Evolutionary conservation across 2,329 filamentous ascomycete species (phyloP).

Genomic region (Neurospora sp.): DNA sequence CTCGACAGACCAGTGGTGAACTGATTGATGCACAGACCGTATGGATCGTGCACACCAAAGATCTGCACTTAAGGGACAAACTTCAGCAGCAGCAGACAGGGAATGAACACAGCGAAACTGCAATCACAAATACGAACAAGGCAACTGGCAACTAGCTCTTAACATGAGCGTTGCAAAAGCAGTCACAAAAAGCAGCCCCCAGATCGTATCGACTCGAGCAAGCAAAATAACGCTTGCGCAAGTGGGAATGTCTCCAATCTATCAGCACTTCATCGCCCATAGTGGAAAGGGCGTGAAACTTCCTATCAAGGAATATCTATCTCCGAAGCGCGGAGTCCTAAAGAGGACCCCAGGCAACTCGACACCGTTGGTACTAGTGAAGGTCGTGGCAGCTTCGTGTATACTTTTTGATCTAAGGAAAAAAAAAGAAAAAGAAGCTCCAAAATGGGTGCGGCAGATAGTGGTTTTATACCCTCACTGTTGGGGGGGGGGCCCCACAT

Average conservation of each 20-base stretch:
- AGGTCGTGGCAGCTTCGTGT: constrained; percentile 53
- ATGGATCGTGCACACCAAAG: background rate
- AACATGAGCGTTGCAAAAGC: background rate
- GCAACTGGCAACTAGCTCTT: background rate
- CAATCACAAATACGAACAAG: background rate
- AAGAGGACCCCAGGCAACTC: constrained; percentile 45
- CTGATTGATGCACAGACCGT: background rate
- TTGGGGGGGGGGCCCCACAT: background rate
- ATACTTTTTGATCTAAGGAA: constrained; percentile 52
- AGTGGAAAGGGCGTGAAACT: constrained; percentile 41
- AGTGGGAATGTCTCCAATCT: constrained; percentile 43
- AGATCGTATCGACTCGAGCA: background rate
- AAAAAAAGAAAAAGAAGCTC: constrained; percentile 26
- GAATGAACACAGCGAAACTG: background rate
- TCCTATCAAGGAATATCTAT: constrained; percentile 52
- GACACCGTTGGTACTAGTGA: constrained; percentile 49
- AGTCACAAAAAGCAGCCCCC: background rate
- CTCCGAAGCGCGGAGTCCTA: constrained; percentile 45
- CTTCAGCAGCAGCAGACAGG: background rate
- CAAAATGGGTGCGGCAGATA: background rate
- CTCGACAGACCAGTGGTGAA: background rate
- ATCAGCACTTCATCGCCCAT: constrained; percentile 49
- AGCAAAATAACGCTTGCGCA: background rate
- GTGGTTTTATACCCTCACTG: background rate
- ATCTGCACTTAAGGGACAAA: background rate